Conservation (phyloP, 805 yeast genomes). For the Pichia occidentalis region DNA sequence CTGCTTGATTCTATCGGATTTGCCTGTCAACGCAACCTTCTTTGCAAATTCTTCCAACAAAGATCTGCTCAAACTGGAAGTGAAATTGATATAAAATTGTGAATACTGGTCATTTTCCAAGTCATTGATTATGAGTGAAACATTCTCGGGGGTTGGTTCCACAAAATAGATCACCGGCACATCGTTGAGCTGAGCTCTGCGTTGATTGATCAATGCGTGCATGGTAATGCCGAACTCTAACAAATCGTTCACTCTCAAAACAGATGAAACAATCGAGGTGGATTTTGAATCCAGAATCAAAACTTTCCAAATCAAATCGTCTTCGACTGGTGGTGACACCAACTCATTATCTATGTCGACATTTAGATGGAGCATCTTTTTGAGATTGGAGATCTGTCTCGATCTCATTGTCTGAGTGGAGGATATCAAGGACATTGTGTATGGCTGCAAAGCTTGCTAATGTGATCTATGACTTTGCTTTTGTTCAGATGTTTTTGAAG, state of each 20-base stretch:
- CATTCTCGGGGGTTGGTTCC: conserved; percentile 76
- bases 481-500: too few relatives aligned
- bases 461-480: too few relatives aligned
- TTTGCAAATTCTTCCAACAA: conserved; percentile 85
- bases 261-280: conserved; percentile 81
- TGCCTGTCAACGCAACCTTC: conserved; percentile 65
- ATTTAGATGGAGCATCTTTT: conserved; percentile 82
- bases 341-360: conserved; percentile 59
- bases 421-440: conserved; percentile 17
- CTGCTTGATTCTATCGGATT: conserved; percentile 68
- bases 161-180: conserved; percentile 93
- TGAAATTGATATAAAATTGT: conserved; percentile 76
- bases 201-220: conserved; percentile 66
- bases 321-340: conserved; percentile 47
- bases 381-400: conserved; percentile 39
- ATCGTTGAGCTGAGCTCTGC: conserved; percentile 81
- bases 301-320: conserved; percentile 86
- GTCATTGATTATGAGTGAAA: conserved; percentile 64
- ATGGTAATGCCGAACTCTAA: conserved; percentile 87
- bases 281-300: conserved; percentile 75
- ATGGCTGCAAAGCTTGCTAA: too few relatives aligned
- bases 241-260: conserved; percentile 86
- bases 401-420: conserved; percentile 21
- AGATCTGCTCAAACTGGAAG: conserved; percentile 69
- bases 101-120: conserved; percentile 70